Evolutionary conservation across 2,329 filamentous ascomycete genomes (phyloP), one percentile per base, ranked within the genome.

Genomic region (Pyrenophora graminea): DNA sequence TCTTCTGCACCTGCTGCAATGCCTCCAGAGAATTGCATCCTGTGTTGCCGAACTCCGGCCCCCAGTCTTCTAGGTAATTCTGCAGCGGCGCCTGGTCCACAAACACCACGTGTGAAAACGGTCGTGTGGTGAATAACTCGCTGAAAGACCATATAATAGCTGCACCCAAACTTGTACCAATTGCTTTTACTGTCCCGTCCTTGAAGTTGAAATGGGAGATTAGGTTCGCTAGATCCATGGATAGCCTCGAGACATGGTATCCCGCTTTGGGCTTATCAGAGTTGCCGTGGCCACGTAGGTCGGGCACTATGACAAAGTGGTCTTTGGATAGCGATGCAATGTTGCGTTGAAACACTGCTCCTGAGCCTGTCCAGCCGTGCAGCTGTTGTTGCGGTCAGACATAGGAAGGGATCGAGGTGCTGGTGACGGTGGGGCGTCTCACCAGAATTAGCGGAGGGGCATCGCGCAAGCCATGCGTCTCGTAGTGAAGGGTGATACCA

Each of bases 81-180:
- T 69, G 66, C 15, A 69, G 40, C 3, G 66, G 66, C 0, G 60
- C 56, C 37, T 69, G 66, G 37, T 69, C 66, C 3, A 69, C 66
- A 32, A 64, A 69, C 5, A 69, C 30, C 31, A 68, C 53, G 17
- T 59, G 57, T 0, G 56, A 56, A 39, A 68, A 68, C 1, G 48
- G 32, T 10, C 32, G 39, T 1, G 63, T 51, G 6, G 51, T 63
- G 39, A 68, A 69, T 1, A 69, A 48, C 31, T 68, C 65, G n/a
- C 56, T 55, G 19, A 67, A 69, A 10, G 52, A 59, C 63, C 65
- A 65, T 3, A 67, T 40, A 4, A 68, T 63, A 1, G 62, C 56
- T 19, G 61, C 58, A 2, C 66, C 65, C 0, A 66, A 38, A 13
- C 60, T 64, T 6, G 61, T 59, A 6, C 62, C 63, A 7, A 65